phyloP scores from a whole-genome alignment of 2,329 filamentous ascomycete genomes.

The Dactylellina haptotyla region DNA sequence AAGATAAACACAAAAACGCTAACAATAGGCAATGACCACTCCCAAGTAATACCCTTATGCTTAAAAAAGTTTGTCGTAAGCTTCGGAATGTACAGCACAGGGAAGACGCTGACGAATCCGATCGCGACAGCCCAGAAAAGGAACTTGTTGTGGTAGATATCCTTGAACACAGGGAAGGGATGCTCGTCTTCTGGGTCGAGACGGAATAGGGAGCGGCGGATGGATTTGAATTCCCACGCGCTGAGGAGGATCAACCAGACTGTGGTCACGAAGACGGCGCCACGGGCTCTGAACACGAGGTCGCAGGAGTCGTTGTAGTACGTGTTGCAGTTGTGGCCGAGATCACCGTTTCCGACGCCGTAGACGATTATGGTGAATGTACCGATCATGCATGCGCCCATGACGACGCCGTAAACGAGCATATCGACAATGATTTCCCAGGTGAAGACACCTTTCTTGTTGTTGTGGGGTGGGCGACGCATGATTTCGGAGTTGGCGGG shows the following conservation, averaged over 20 bases:
- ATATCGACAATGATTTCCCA: conserved; percentile 81
- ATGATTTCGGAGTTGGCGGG: conserved; percentile 79
- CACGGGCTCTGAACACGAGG: conserved; percentile 75
- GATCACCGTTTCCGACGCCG: conserved; percentile 66
- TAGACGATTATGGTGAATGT: conserved; percentile 73
- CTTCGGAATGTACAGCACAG: conserved; percentile 74
- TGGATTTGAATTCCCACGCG: conserved; percentile 73
- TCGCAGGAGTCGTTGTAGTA: conserved; percentile 68
- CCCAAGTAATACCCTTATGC: conserved; percentile 74
- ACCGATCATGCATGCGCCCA: conserved; percentile 73
- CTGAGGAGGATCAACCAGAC: conserved; percentile 81
- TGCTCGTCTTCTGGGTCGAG: conserved; percentile 73
- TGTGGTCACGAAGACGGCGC: conserved; percentile 77
- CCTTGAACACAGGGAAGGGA: conserved; percentile 73
- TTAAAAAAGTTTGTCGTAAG: conserved; percentile 75
- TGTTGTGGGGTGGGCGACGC: conserved; percentile 78
- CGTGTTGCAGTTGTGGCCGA: conserved; percentile 68
- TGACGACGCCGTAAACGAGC: conserved; percentile 73
- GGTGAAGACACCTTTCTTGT: conserved; percentile 78
- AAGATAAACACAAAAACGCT: conserved; percentile 70
- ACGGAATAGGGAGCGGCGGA: conserved; percentile 77
- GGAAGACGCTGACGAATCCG: conserved; percentile 71
- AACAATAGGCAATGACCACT: conserved; percentile 75
- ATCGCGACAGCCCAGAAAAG: conserved; percentile 72
- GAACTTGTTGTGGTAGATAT: conserved; percentile 76